These are phyloP conservation scores for Diplosphaera chodatii DNA, from an alignment of 139 green algal species.

Conservation along the genomic window DNA sequence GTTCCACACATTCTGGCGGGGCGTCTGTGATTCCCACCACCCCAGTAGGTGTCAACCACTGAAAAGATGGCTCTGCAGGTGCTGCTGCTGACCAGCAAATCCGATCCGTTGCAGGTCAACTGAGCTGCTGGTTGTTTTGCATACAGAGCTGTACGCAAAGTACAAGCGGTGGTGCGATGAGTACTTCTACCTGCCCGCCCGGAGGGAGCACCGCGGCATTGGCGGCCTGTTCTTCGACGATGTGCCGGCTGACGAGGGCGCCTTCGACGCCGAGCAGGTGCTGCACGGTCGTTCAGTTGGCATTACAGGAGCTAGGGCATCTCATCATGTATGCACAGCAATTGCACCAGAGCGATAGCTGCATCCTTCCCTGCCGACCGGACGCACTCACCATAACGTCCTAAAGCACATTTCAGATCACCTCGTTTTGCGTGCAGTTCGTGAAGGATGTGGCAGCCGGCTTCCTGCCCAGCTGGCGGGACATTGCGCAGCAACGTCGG, in stretches of 20 bases:
- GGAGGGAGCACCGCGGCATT: conserved; percentile 88
- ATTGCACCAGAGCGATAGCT: too few species aligned
- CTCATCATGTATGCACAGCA: too few species aligned
- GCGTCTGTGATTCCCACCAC: conserved; percentile 70
- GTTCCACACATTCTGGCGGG: conserved; percentile 84
- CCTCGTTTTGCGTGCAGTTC: too few species aligned
- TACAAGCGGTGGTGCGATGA: conserved; percentile 91
- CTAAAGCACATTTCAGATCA: too few species aligned
- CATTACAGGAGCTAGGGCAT: too few species aligned
- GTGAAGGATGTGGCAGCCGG: conserved; percentile 46
- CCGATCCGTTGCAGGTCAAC: too few species aligned
- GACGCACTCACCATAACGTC: too few species aligned
- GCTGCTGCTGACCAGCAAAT: too few species aligned
- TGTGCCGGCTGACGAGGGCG: conserved; percentile 34
- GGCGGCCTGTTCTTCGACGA: conserved; percentile 98
- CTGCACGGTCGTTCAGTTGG: too few species aligned
- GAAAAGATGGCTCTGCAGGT: too few species aligned
- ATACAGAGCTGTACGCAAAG: conserved; percentile 60
- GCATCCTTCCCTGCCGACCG: too few species aligned
- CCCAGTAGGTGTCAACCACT: background rate
- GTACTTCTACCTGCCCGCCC: conserved; percentile 95
- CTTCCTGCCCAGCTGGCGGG: conserved; percentile 68
- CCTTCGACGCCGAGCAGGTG: background rate
- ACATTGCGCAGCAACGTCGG: conserved; percentile 52
- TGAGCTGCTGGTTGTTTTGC: too few species aligned